Conservation (phyloP, 257 asterid genomes). For the Haberlea rhodopensis region DNA sequence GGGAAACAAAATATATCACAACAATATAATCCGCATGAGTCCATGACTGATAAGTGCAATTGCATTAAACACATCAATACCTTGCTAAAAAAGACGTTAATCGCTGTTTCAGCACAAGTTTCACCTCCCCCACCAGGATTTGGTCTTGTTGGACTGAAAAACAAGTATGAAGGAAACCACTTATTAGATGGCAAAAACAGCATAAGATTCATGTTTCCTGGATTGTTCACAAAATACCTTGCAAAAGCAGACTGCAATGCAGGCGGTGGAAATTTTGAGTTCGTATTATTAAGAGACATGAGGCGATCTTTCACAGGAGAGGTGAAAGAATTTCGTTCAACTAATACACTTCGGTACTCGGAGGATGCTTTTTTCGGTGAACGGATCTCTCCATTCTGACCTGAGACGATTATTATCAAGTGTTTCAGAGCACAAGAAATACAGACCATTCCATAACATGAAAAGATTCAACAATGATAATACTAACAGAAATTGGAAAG, state of each 20-base stretch:
- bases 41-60: constrained; percentile 7
- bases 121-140: constrained; percentile 98
- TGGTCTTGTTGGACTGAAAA: constrained; percentile 91
- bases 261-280: constrained; percentile 73
- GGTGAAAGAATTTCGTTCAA: constrained; percentile 88
- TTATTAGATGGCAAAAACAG: constrained; percentile 12
- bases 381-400: constrained; percentile 76
- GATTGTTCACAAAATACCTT: constrained; percentile 45
- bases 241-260: constrained; percentile 94
- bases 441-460: constrained; percentile 23
- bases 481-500: constrained; percentile 2
- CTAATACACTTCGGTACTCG: constrained; percentile 83
- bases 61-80: constrained; percentile 35
- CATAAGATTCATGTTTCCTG: constrained; percentile 22
- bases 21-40: constrained; percentile 3
- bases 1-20: constrained; percentile 7
- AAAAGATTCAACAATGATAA: constrained; percentile 13
- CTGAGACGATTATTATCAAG: constrained; percentile 42
- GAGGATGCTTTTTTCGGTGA: constrained; percentile 82
- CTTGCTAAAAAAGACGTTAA: constrained; percentile 82
- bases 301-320: constrained; percentile 97
- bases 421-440: constrained; percentile 14
- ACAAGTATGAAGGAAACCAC: constrained; percentile 21
- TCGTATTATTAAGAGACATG: constrained; percentile 64
- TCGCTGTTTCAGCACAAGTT: constrained; percentile 96